Evolutionary conservation across 441 rosid species (phyloP).

Genomic region (Populus trichocarpa): DNA sequence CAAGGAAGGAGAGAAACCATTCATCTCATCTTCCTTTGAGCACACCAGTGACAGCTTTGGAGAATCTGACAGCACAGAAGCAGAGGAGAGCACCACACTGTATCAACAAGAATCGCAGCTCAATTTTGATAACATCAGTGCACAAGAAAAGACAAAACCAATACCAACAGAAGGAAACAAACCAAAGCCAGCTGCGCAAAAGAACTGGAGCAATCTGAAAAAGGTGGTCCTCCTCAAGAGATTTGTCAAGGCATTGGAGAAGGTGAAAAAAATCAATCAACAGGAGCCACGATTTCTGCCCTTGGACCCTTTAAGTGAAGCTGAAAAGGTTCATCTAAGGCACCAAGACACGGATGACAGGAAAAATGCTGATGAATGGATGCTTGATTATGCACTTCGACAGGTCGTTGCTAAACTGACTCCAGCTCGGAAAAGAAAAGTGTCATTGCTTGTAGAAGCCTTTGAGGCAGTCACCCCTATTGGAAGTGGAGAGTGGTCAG

Average conservation of each 20-base stretch:
- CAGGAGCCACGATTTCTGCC: constrained; percentile 47
- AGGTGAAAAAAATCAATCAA: constrained; percentile 54
- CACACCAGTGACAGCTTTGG: constrained; percentile 15
- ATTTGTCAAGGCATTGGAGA: constrained; percentile 79
- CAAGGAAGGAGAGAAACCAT: constrained; percentile 13
- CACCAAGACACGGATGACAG: constrained; percentile 51
- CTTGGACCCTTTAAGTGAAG: constrained; percentile 35
- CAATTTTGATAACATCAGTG: constrained; percentile 1
- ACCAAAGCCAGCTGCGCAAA: constrained; percentile 29
- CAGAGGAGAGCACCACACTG: constrained; percentile 9
- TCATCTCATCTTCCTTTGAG: constrained; percentile 19
- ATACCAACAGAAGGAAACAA: constrained; percentile 20
- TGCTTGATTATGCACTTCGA: constrained; percentile 93
- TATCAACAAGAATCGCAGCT: constrained; percentile 19
- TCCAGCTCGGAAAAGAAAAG: constrained; percentile 85
- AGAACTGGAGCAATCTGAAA: constrained; percentile 78
- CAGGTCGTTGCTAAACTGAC: constrained; percentile 69
- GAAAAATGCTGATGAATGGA: constrained; percentile 78
- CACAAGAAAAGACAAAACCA: constrained; percentile 20
- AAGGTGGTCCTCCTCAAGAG: constrained; percentile 61
- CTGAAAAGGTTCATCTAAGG: constrained; percentile 57
- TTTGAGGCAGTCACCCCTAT: constrained; percentile 72
- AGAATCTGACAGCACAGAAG: constrained; percentile 20
- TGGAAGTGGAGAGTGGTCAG: background rate
- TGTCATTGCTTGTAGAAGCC: constrained; percentile 78